phyloP scores from a whole-genome alignment of 2,329 filamentous ascomycete species.

The Cytospora leucostoma region DNA sequence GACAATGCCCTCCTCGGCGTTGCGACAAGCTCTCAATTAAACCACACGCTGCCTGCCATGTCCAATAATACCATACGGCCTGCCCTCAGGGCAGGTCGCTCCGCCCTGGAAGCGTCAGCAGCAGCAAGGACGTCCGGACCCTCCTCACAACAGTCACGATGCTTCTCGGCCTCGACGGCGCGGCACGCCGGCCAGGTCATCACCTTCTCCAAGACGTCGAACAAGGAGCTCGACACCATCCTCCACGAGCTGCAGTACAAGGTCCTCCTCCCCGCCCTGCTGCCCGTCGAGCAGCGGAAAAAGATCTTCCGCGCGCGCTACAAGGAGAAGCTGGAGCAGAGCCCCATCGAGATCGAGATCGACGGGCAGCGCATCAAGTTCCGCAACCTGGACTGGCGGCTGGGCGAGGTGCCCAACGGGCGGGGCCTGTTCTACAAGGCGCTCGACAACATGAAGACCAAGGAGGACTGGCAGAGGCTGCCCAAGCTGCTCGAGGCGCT shows the following conservation, averaged over 20 bases:
- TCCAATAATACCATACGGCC: slow-evolving; percentile 29
- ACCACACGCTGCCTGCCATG: slow-evolving; percentile 29
- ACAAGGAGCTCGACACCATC: slow-evolving; percentile 53
- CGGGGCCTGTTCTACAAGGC: slow-evolving; percentile 41
- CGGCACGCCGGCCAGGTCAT: slow-evolving; percentile 39
- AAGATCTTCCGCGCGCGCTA: slow-evolving; percentile 52
- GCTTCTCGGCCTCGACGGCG: slow-evolving; percentile 32
- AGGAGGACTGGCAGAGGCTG: slow-evolving; percentile 55
- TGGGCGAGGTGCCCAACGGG: slow-evolving; percentile 45
- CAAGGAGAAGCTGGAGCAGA: slow-evolving; percentile 50
- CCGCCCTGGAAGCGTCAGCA: slow-evolving; percentile 28
- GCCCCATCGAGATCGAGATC: slow-evolving; percentile 61
- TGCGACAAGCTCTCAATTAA: slow-evolving; percentile 12
- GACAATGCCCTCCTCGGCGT: slow-evolving; percentile 18
- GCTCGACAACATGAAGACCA: slow-evolving; percentile 48
- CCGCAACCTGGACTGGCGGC: slow-evolving; percentile 46
- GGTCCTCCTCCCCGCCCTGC: slow-evolving; percentile 63
- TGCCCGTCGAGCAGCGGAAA: slow-evolving; percentile 54
- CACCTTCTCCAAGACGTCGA: slow-evolving; percentile 53
- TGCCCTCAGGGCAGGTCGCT: slow-evolving; percentile 32
- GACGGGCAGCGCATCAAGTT: slow-evolving; percentile 58
- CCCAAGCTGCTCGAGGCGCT: slow-evolving; percentile 52
- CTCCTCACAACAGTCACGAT: slow-evolving; percentile 27
- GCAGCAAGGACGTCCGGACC: slow-evolving; percentile 21
- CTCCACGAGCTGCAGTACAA: slow-evolving; percentile 57